Conservation (phyloP, 129 eudicot genomes). For the Pulicaria dysenterica region DNA sequence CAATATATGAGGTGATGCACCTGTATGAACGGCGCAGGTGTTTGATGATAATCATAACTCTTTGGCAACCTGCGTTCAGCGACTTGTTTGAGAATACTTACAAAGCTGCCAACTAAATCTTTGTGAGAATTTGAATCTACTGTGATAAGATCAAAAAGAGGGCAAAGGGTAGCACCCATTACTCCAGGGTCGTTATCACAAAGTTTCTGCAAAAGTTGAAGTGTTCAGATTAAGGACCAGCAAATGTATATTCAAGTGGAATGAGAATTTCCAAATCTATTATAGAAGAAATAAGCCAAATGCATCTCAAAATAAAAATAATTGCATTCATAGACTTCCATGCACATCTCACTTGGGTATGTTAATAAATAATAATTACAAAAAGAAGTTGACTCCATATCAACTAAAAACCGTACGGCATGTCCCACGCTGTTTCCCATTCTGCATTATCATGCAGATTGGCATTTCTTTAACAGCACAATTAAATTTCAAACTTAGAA, state of each 20-base stretch:
- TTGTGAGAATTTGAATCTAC: constrained; percentile 75
- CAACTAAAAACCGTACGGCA: too few species aligned
- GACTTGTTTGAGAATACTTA: constrained; percentile 95
- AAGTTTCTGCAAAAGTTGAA: constrained; percentile 67
- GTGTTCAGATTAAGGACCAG: constrained; percentile 18
- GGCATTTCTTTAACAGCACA: too few species aligned
- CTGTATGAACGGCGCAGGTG: constrained; percentile 99
- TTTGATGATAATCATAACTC: constrained; percentile 98
- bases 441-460: too few species aligned
- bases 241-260: constrained; percentile 14
- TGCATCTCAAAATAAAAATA: neutral
- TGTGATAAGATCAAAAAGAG: constrained; percentile 77
- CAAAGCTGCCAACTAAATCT: constrained; percentile 89
- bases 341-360: too few species aligned
- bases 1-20: constrained; percentile 36
- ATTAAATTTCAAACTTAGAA: too few species aligned
- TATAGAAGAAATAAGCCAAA: constrained; percentile 1
- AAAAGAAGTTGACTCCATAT: too few species aligned
- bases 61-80: constrained; percentile 97
- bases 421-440: too few species aligned
- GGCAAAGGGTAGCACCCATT: constrained; percentile 96
- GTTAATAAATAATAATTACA: too few species aligned
- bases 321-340: too few species aligned
- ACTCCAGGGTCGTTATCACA: constrained; percentile 99
- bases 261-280: neutral